Conservation (phyloP, 2,329 filamentous ascomycete species). For the Periconia digitata region DNA sequence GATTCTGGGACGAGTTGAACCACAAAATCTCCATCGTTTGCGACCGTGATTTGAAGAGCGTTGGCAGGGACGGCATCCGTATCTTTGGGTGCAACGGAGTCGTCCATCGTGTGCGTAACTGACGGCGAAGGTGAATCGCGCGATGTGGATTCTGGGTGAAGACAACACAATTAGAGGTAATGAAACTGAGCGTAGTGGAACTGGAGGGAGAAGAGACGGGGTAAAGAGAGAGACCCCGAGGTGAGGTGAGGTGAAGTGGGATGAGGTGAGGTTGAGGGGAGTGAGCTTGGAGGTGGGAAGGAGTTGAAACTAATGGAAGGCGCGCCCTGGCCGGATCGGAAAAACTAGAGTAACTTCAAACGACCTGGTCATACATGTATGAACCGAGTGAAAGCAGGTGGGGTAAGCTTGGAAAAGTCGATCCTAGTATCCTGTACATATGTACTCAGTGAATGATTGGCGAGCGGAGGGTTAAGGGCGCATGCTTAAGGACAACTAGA, state of each 20-base stretch:
- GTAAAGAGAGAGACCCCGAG: not conserved
- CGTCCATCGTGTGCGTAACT: not conserved
- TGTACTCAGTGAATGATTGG: too few species aligned
- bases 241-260: not conserved
- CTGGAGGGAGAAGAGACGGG: not conserved
- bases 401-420: too few species aligned
- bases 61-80: not conserved
- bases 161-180: not conserved
- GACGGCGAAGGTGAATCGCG: not conserved
- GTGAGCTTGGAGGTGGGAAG: not conserved
- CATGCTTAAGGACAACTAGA: too few species aligned
- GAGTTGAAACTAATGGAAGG: not conserved
- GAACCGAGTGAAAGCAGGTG: too few species aligned
- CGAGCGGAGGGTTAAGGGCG: too few species aligned
- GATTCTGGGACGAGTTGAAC: slow-evolving; percentile 14
- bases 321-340: not conserved
- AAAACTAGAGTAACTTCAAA: not conserved
- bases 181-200: too few species aligned
- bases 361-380: too few species aligned
- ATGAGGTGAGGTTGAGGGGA: not conserved
- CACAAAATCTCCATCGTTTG: slow-evolving; percentile 11
- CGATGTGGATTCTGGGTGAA: not conserved
- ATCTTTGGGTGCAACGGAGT: not conserved
- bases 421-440: too few species aligned
- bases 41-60: slow-evolving; percentile 10